Evolutionary conservation across 2,329 filamentous ascomycete genomes (phyloP).

Genomic region (Apiospora arundinis): DNA sequence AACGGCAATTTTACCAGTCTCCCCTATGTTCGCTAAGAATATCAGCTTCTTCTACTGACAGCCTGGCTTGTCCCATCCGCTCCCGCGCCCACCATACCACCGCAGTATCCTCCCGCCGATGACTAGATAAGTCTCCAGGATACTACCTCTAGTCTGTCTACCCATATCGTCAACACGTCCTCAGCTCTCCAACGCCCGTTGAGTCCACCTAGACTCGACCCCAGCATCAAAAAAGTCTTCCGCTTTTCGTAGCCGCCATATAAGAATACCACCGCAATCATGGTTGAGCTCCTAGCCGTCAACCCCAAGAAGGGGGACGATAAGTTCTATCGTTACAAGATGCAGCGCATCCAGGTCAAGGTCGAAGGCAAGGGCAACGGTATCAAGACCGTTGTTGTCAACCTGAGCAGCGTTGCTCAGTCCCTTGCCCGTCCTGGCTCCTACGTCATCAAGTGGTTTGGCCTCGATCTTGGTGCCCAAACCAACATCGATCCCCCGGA

Average conservation of each 20-base stretch:
- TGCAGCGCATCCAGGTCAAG: constrained; percentile 98
- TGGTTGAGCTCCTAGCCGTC: constrained; percentile 76
- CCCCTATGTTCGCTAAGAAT: constrained; percentile 62
- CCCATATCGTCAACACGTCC: constrained; percentile 18
- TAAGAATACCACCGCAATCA: constrained; percentile 63
- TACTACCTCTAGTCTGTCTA: constrained; percentile 2
- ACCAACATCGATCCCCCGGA: constrained; percentile 97
- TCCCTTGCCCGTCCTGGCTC: constrained; percentile 90
- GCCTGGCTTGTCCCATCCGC: constrained; percentile 45
- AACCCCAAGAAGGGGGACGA: constrained; percentile 98
- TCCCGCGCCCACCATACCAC: constrained; percentile 2
- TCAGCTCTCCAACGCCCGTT: constrained; percentile 1
- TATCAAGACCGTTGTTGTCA: constrained; percentile 99
- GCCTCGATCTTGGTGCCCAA: constrained; percentile 97
- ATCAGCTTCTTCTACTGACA: constrained; percentile 60
- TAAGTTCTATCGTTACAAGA: constrained; percentile 99
- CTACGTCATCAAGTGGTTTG: constrained; percentile 99
- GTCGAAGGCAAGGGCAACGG: constrained; percentile 99
- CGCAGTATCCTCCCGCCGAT: constrained; percentile 24
- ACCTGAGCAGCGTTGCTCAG: constrained; percentile 90
- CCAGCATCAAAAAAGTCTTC: constrained; percentile 5
- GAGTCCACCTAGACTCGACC: constrained; percentile 7
- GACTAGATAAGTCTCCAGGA: constrained; percentile 20
- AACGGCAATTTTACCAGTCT: constrained; percentile 50
- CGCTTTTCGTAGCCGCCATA: background rate